Percentiles rank a stretch among this genome's conserved stretches.
Conservation (phyloP, 108 stramenopile species). For the Skeletonema potamos region DNA sequence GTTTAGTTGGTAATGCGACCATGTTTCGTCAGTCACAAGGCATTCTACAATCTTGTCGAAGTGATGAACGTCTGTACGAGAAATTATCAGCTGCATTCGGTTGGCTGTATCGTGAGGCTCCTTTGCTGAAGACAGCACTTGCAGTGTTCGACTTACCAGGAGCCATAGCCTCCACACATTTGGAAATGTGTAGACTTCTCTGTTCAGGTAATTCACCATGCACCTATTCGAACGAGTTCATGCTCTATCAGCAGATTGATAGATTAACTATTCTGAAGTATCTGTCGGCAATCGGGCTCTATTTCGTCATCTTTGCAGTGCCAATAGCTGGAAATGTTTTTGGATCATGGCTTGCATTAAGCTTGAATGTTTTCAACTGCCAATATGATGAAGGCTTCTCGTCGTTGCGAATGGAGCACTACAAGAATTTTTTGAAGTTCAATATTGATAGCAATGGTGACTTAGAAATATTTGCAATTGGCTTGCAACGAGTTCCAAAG, state of each 20-base stretch:
- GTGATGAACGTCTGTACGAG: constrained; percentile 28
- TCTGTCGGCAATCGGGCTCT: constrained; percentile 40
- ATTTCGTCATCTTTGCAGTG: constrained; percentile 52
- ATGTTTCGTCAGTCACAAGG: constrained; percentile 4
- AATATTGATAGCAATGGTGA: constrained; percentile 52
- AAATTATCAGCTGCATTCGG: constrained; percentile 27
- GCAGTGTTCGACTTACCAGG: constrained; percentile 53
- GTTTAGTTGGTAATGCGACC: constrained; percentile 29
- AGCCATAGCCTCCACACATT: constrained; percentile 46
- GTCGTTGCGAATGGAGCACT: constrained; percentile 49
- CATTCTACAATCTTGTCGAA: constrained; percentile 18
- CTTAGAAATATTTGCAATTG: constrained; percentile 57
- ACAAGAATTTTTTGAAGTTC: constrained; percentile 54
- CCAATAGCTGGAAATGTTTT: constrained; percentile 55
- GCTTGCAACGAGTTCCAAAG: constrained; percentile 60
- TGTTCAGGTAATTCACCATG: constrained; percentile 36
- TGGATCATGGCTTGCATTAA: constrained; percentile 54
- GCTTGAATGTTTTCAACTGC: constrained; percentile 46
- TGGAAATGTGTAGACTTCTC: constrained; percentile 45
- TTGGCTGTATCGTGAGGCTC: constrained; percentile 41
- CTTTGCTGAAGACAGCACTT: constrained; percentile 43
- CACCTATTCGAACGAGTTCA: constrained; percentile 31
- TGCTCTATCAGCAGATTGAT: constrained; percentile 38
- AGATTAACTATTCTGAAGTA: constrained; percentile 44
- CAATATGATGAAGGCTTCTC: constrained; percentile 62